Base-by-base conservation (phyloP, 306 rosid genomes). In the Casuarina equisetifolia region DNA sequence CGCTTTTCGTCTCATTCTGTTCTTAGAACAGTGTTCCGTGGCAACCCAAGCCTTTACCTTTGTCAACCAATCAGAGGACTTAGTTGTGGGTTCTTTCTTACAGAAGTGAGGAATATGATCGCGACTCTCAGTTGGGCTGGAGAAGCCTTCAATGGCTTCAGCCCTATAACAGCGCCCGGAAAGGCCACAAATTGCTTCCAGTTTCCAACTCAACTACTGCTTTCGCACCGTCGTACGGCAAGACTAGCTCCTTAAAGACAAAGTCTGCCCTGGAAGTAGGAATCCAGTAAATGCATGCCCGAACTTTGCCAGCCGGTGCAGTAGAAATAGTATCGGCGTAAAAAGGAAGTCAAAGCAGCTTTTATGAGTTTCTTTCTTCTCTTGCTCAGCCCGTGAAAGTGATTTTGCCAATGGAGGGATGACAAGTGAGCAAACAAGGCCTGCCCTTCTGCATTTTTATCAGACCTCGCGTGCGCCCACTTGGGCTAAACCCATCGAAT, bases 391-490 rank as follows among this genome's bases (percentile, higher is more conserved):
- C 69, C 69, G 46, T 63, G 69, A 38, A 63, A 63, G 38, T 36
- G 69, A 67, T 9, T 9, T 3, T 1, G 50, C 71, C 71, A 17
- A 9, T 67, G 15, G 32, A 20, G 2, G 16, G 16, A 5, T 42
- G 50, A 42, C 49, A 43, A 46, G 32, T 67, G 71, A 67, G 35
- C 35, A n/a, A 12, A 40, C 7, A 17, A 36, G 49, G 13, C 70
- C 9, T 42, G 50, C 50, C 8, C 48, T 42, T 66, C 50, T 40
- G 70, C 50, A 66, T n/a, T 66, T 25, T 17, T 46, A 17, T 40
- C 50, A 67, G 50, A 42, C 15, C 50, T 42, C 50, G 45, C 49
- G 43, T 67, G 69, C 71, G 50, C 35, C 71, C 44, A 62, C 43
- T 2, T 39, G 70, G 32, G 25, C 70, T 38, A 5, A 58, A 2